Base-by-base conservation (phyloP, 768 basidiomycete genomes). In the Hericium alpestre region DNA sequence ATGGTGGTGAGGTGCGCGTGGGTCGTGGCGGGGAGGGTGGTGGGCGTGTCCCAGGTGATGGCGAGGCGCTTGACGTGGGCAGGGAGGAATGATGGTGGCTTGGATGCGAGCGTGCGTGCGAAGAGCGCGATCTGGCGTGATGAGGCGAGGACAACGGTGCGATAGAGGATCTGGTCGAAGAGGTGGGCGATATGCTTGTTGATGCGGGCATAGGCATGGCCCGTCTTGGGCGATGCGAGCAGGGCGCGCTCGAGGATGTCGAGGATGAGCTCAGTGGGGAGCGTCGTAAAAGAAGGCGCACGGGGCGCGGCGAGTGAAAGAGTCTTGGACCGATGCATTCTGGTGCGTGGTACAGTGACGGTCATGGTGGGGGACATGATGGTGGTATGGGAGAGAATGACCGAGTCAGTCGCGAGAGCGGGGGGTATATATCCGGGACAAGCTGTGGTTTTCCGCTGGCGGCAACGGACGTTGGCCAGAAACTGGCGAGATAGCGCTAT, bases 251-350 rank as follows among this genome's bases (percentile, higher is more conserved):
- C 72, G 22, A 75, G 61, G 47, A 77, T 72, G 32, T 65, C 61
- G 23, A 74, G 61, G 13, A 70, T 61, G 41, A 77, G 65, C 62
- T 77, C 76, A 8, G 67, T 56, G 18, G 76, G 76, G 10, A 76
- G 63, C 51, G 63, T 62, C 6, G 25, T 25, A 8, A 51, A 51
- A 18, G 49, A 37, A 2, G 49, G 23, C 22, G 23, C 27, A 23
- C 49, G 27, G 23, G 49, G 27, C 20, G 49, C 49, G 20, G 49
- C 27, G 20, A 51, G 49, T 2, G 49, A 51, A 9, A 51, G 49
- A 18, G 43, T n/a, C n/a, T n/a, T 16, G 3, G 49, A 25, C 8
- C 43, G 43, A 23, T 51, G 49, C 23, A 37, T 25, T 8, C 27
- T 15, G 3, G 49, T 37, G 15, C 22, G 27, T 51, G 27, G 49